Conservation (phyloP, 73 alveolate species). For the Stentor coeruleus region DNA sequence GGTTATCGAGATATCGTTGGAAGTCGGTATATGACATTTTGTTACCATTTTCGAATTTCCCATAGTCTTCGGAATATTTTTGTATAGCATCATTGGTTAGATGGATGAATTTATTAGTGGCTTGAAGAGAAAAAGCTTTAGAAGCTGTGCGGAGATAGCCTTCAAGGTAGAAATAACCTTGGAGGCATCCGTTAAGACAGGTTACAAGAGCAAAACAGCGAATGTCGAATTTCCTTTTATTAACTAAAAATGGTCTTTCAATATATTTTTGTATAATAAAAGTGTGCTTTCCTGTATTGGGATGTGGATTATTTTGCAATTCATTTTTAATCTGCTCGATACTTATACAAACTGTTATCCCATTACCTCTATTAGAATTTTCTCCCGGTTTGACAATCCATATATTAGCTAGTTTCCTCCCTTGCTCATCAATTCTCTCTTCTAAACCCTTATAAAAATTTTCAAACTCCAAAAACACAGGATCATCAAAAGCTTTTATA, state of each 20-base stretch:
- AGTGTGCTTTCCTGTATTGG: not conserved
- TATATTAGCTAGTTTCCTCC: no score
- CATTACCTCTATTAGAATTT: constrained; percentile 19
- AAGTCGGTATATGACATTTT: constrained; percentile 56
- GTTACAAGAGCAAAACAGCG: constrained; percentile 63
- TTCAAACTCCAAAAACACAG: constrained; percentile 28
- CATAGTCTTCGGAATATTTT: constrained; percentile 62
- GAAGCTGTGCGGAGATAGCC: constrained; percentile 80
- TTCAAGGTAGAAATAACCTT: constrained; percentile 40
- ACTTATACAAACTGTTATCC: not conserved
- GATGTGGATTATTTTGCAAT: no score
- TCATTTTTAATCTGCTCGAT: not conserved
- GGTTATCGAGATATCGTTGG: constrained; percentile 28
- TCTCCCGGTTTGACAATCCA: constrained; percentile 24
- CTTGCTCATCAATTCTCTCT: constrained; percentile 27
- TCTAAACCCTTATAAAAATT: constrained; percentile 23
- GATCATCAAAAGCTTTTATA: constrained; percentile 21
- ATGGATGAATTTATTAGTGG: constrained; percentile 30
- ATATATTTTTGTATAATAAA: constrained; percentile 41
- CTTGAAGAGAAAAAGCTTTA: constrained; percentile 43
- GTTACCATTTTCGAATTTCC: constrained; percentile 77
- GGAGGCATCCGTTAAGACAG: constrained; percentile 43
- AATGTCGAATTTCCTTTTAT: constrained; percentile 60
- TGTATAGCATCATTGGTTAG: constrained; percentile 77
- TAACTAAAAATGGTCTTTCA: constrained; percentile 57